Percentiles rank a stretch among this genome's conserved stretches.
Evolutionary conservation across 768 basidiomycete species (phyloP).

Genomic region (Mycena vulgaris): DNA sequence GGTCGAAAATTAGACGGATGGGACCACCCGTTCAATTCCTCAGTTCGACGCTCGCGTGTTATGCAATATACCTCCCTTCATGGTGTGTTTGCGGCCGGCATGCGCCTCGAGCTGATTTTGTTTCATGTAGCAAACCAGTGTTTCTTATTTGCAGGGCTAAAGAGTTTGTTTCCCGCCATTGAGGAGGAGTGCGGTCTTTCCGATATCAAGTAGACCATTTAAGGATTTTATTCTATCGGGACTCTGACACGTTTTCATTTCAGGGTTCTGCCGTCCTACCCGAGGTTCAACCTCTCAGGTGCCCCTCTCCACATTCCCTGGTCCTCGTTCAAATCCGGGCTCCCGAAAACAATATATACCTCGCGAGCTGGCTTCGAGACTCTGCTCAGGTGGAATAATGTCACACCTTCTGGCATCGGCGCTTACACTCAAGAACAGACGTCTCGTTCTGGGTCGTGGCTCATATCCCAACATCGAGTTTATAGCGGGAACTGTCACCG

Average conservation of each 20-base stretch:
- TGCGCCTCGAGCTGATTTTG: neutral
- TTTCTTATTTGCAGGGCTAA: neutral
- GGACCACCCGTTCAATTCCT: too few relatives aligned
- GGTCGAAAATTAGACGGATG: conserved; percentile 33
- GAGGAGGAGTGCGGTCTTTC: neutral
- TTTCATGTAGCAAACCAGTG: neutral
- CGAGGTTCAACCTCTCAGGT: neutral
- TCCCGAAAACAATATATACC: conserved; percentile 15
- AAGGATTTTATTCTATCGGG: too few relatives aligned
- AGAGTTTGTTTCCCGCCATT: neutral
- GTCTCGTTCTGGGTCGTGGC: conserved; percentile 34
- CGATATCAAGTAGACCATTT: neutral
- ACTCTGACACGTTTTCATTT: too few relatives aligned
- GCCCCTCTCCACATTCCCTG: neutral
- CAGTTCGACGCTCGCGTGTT: conserved; percentile 39
- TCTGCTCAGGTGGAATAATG: neutral
- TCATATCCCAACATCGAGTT: conserved; percentile 42
- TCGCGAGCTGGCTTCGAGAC: neutral
- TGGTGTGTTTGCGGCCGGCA: neutral
- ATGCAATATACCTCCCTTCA: conserved; percentile 46
- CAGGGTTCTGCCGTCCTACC: neutral
- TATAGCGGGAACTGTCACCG: conserved; percentile 47
- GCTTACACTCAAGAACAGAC: neutral
- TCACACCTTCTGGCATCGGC: rapidly evolving
- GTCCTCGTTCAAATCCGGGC: neutral